These are phyloP conservation scores for Penicillium sp. DNA, from an alignment of 2,329 filamentous ascomycete genomes.

Conservation along the genomic window DNA sequence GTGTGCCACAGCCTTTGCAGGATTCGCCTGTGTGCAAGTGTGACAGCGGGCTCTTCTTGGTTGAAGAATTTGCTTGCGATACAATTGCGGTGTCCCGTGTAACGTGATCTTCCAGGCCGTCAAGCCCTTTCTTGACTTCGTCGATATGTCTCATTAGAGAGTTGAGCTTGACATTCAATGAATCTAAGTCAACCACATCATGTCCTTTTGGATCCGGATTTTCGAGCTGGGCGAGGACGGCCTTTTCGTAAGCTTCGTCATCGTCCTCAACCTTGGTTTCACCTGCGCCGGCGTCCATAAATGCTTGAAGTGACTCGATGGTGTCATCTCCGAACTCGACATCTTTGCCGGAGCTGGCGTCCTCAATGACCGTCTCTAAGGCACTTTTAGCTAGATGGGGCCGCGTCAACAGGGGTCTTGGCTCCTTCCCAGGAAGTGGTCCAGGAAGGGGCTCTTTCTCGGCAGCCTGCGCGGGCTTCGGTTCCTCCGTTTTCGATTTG, in stretches of 20 bases:
- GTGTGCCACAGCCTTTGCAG: slow-evolving; percentile 21
- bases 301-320: slow-evolving; percentile 38
- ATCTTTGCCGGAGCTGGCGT: slow-evolving; percentile 33
- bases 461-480: neutral
- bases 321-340: slow-evolving; percentile 39
- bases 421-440: slow-evolving; percentile 9
- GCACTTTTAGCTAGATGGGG: slow-evolving; percentile 37
- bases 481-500: neutral
- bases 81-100: slow-evolving; percentile 17
- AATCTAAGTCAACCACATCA: slow-evolving; percentile 29
- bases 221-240: slow-evolving; percentile 21
- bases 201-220: slow-evolving; percentile 13
- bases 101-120: slow-evolving; percentile 33
- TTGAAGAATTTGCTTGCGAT: slow-evolving; percentile 12
- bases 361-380: slow-evolving; percentile 36
- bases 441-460: slow-evolving; percentile 1
- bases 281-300: slow-evolving; percentile 28
- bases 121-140: slow-evolving; percentile 35
- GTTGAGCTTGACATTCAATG: slow-evolving; percentile 33
- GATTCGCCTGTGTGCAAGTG: slow-evolving; percentile 9
- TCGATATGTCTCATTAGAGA: slow-evolving; percentile 35
- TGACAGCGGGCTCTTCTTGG: slow-evolving; percentile 7
- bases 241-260: slow-evolving; percentile 27
- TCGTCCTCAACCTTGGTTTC: slow-evolving; percentile 26
- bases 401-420: slow-evolving; percentile 24